Percentiles rank a stretch among this genome's conserved stretches.
phyloP scores from a whole-genome alignment of 148 eudicot genomes.

The Spergularia marina region DNA sequence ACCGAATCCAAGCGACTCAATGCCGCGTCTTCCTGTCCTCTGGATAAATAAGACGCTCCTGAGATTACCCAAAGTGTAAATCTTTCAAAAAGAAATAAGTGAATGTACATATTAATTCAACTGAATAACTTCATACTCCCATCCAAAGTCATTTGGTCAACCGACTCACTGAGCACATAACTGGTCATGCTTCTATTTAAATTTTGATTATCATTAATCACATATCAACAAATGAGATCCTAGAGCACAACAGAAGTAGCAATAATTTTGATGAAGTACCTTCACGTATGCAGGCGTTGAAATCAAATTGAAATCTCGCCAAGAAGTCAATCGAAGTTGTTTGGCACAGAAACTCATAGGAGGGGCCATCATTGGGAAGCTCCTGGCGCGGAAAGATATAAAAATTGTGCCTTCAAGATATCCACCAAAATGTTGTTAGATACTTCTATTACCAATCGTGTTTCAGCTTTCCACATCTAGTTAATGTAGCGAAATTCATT shows the following conservation, averaged over 20 bases:
- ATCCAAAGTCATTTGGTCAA: not conserved
- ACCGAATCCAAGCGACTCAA: constrained; percentile 41
- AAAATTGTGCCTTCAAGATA: constrained; percentile 72
- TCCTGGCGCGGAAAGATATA: constrained; percentile 89
- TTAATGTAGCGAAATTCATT: not conserved
- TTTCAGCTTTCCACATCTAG: not conserved
- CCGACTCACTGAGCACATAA: not conserved
- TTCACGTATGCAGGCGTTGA: constrained; percentile 78
- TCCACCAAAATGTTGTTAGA: constrained; percentile 1
- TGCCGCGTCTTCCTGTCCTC: constrained; percentile 85
- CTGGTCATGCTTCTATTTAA: not conserved
- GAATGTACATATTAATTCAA: not conserved
- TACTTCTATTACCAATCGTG: not conserved
- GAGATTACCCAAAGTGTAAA: constrained; percentile 62
- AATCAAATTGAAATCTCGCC: constrained; percentile 88
- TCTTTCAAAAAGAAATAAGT: constrained; percentile 29
- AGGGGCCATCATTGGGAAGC: constrained; percentile 47
- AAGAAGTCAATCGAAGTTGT: constrained; percentile 83
- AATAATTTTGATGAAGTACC: constrained; percentile 36
- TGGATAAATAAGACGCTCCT: constrained; percentile 99
- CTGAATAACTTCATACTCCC: not conserved
- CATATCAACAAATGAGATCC: not conserved
- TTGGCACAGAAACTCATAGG: constrained; percentile 86
- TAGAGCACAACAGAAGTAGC: constrained; percentile 5
- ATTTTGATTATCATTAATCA: not conserved